Conservation (phyloP, 768 basidiomycete species). For the Lentinula lateritia region DNA sequence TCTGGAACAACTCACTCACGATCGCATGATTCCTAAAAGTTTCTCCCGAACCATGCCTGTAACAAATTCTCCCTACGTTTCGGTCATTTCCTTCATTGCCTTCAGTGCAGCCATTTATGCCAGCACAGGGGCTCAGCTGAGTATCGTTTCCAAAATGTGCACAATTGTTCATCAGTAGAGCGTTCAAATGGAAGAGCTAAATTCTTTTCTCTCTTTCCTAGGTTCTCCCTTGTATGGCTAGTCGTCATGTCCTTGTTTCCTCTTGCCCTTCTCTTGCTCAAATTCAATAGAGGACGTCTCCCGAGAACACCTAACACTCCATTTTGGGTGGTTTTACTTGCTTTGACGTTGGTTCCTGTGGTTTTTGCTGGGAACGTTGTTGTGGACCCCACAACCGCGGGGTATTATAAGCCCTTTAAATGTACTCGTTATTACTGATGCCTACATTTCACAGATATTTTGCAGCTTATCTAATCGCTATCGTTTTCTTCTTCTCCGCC, state of each 20-base stretch:
- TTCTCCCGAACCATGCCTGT: conserved; percentile 43
- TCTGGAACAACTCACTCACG: conserved; percentile 49
- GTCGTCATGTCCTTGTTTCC: conserved; percentile 63
- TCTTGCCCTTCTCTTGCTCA: conserved; percentile 50
- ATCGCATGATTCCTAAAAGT: conserved; percentile 51
- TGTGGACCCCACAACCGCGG: conserved; percentile 48
- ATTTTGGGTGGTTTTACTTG: conserved; percentile 32
- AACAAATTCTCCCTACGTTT: conserved; percentile 48
- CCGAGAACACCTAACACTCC: conserved; percentile 35
- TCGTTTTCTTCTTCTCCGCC: conserved; percentile 40
- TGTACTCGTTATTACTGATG: background rate
- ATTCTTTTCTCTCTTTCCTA: conserved; percentile 13
- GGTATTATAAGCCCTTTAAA: conserved; percentile 29
- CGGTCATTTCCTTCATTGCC: conserved; percentile 42
- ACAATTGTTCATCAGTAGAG: background rate
- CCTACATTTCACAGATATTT: conserved; percentile 43
- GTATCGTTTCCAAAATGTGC: conserved; percentile 55
- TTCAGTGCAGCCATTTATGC: conserved; percentile 55
- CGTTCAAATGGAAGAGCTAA: too few species aligned
- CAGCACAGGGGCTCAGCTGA: conserved; percentile 45
- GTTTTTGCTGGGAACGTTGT: conserved; percentile 58
- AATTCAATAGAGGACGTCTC: conserved; percentile 61
- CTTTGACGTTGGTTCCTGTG: conserved; percentile 33
- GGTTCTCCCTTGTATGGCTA: conserved; percentile 67
- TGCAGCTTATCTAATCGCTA: conserved; percentile 50